Conservation (phyloP, 129 eudicot species). For the Deinandra increscens region DNA sequence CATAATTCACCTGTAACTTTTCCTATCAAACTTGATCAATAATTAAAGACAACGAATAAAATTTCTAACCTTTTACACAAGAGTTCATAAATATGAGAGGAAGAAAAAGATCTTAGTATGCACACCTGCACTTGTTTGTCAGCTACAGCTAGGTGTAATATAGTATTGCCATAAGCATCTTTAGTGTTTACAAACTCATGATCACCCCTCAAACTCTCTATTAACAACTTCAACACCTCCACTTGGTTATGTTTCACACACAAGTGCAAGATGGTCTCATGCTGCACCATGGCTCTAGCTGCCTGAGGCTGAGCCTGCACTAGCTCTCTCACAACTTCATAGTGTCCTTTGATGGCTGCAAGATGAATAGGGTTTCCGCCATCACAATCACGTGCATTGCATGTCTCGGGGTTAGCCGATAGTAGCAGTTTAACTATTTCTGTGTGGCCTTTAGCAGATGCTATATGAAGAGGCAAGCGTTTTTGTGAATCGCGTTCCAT, state of each 20-base stretch:
- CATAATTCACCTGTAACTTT: too few species aligned
- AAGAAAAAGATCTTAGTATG: background rate
- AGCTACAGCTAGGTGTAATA: slow-evolving; percentile 44
- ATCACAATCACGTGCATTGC: slow-evolving; percentile 41
- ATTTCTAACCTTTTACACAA: too few species aligned
- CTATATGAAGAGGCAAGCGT: slow-evolving; percentile 48
- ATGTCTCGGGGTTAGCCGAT: slow-evolving; percentile 24
- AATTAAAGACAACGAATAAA: too few species aligned
- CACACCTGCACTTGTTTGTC: slow-evolving; percentile 43
- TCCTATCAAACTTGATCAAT: too few species aligned
- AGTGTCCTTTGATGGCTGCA: slow-evolving; percentile 52
- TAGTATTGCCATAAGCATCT: slow-evolving; percentile 39
- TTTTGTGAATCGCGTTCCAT: slow-evolving; percentile 34
- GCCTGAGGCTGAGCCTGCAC: slow-evolving; percentile 37
- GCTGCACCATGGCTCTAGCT: slow-evolving; percentile 29
- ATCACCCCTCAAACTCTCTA: slow-evolving; percentile 25
- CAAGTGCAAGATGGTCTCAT: slow-evolving; percentile 46
- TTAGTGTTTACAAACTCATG: slow-evolving; percentile 30
- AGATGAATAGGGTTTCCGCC: slow-evolving; percentile 53
- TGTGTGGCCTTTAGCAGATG: slow-evolving; percentile 47
- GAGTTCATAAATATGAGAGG: background rate
- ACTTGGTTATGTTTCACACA: slow-evolving; percentile 48
- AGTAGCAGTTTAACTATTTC: slow-evolving; percentile 31
- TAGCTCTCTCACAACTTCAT: slow-evolving; percentile 35
- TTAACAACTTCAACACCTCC: slow-evolving; percentile 35